Percentiles rank a stretch among this genome's conserved stretches.
These are phyloP conservation scores for Oryza punctata DNA, from an alignment of 176 grass and related monocot genomes.

Conservation along the genomic window DNA sequence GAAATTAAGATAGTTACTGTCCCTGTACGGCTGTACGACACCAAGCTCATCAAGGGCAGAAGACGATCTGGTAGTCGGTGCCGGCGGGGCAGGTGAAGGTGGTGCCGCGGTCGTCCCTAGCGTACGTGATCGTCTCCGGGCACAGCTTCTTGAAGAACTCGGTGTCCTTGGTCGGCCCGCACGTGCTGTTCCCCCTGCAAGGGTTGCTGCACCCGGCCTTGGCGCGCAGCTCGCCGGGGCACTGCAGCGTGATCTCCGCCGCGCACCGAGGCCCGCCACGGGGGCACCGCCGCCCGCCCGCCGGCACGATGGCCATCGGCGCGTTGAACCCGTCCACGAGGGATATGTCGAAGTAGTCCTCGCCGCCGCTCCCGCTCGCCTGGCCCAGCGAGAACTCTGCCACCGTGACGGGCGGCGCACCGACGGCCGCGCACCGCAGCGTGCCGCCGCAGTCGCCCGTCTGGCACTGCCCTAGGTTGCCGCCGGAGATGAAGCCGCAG, in stretches of 20 bases:
- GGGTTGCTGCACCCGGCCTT: constrained; percentile 44
- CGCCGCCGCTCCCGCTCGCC: background rate
- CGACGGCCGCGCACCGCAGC: constrained; percentile 26
- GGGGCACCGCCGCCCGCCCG: background rate
- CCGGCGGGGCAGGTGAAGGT: constrained; percentile 46
- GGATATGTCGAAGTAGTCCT: constrained; percentile 50
- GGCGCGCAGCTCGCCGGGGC: constrained; percentile 30
- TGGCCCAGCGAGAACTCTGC: constrained; percentile 51
- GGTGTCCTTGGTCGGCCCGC: constrained; percentile 41
- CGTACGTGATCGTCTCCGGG: constrained; percentile 49
- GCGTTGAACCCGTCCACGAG: constrained; percentile 58
- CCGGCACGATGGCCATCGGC: constrained; percentile 43
- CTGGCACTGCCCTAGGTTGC: constrained; percentile 37
- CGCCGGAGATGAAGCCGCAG: constrained; percentile 38
- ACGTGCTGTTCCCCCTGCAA: constrained; percentile 12
- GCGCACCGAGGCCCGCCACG: constrained; percentile 25
- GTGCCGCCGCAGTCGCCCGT: constrained; percentile 54
- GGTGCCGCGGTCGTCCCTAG: background rate
- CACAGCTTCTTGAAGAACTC: constrained; percentile 56
- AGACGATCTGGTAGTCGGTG: constrained; percentile 49
- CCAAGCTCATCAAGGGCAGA: constrained; percentile 47
- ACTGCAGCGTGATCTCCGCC: constrained; percentile 18
- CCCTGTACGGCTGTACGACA: too few relatives aligned
- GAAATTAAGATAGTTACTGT: too few relatives aligned
- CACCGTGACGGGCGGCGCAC: constrained; percentile 24